A percentile compares a stretch with the other conserved stretches of the same genome.
Conservation (phyloP, 371 early-diverging fungal species). For the Mortierella sp. region DNA sequence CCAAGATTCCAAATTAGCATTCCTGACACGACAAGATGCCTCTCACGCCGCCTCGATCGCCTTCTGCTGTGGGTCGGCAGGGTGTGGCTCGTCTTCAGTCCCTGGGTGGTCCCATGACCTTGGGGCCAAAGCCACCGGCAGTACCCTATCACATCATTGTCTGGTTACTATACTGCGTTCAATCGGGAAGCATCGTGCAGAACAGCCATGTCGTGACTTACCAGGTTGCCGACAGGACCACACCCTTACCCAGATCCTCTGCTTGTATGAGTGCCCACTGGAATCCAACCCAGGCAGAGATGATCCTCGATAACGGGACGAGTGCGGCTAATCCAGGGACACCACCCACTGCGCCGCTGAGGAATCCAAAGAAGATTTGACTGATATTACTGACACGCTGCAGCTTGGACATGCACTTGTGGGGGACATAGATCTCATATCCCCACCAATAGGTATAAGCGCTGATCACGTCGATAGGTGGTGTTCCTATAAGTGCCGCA, state of each 20-base stretch:
- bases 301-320: constrained; percentile 51
- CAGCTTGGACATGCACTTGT: constrained; percentile 52
- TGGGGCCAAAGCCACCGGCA: constrained; percentile 55
- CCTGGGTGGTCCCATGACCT: constrained; percentile 52
- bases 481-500: constrained; percentile 18
- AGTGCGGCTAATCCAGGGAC: constrained; percentile 48
- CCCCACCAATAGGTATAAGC: constrained; percentile 57
- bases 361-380: constrained; percentile 53
- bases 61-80: constrained; percentile 10
- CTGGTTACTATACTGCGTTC: neutral
- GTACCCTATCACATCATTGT: constrained; percentile 38
- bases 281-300: constrained; percentile 56
- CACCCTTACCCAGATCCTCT: constrained; percentile 50
- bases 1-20: too few species aligned
- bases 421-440: constrained; percentile 57
- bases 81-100: constrained; percentile 7
- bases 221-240: constrained; percentile 56
- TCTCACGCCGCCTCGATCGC: constrained; percentile 10
- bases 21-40: neutral
- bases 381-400: constrained; percentile 49
- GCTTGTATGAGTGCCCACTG: constrained; percentile 54
- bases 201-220: constrained; percentile 10
- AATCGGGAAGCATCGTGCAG: neutral
- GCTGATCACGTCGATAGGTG: constrained; percentile 43
- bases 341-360: constrained; percentile 38